Base-by-base conservation (phyloP, 1,284 basidiomycete species). In the Boletus smithii region DNA sequence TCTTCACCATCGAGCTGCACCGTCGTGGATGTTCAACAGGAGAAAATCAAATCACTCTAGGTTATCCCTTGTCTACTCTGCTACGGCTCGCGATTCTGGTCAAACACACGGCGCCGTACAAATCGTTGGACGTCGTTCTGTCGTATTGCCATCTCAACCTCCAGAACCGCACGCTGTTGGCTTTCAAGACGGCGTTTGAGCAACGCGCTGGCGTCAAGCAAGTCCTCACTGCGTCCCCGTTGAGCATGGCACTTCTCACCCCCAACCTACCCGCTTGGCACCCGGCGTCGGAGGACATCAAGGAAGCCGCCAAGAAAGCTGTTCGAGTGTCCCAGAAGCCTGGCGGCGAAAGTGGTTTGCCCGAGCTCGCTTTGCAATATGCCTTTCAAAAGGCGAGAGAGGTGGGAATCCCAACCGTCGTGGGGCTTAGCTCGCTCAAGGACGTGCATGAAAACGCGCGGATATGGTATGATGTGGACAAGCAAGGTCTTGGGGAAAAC, bases 181-280 rank as follows among this genome's bases (percentile, higher is more conserved):
- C 74, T 5, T 95, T 83, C 64, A 73, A 79, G 20, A 73, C 77
- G 5, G 75, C 79, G 30, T 77, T 97, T 51, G 69, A 71, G 44
- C 63, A 69, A 10, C 82, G 84, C 22, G 90, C 90, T 0, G 69
- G 77, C 42, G 76, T 94, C 13, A 66, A 67, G 29, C 83, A 91
- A 51, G 73, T 98, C 29, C 59, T 95, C 39, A 80, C 87, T 27
- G 95, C 94, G 5, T 93, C 92, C 0, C 95, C 95, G 3, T 77
- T 98, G 44, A 85, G 83, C 58, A 98, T 98, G 95, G 91, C 91
- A 0, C 77, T 97, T 1, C 76, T 99, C 32, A 87, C 87, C 0
- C 72, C 77, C 4, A 73, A 70, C 0, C 77, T 81, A 3, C 90
- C 91, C 0, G 44, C 65, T 0, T 98, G 95, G 95, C 95, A 97